A percentile compares a stretch with the other conserved stretches of the same genome.
phyloP scores from a whole-genome alignment of 768 basidiomycete genomes.

The Termitomyces sp. region DNA sequence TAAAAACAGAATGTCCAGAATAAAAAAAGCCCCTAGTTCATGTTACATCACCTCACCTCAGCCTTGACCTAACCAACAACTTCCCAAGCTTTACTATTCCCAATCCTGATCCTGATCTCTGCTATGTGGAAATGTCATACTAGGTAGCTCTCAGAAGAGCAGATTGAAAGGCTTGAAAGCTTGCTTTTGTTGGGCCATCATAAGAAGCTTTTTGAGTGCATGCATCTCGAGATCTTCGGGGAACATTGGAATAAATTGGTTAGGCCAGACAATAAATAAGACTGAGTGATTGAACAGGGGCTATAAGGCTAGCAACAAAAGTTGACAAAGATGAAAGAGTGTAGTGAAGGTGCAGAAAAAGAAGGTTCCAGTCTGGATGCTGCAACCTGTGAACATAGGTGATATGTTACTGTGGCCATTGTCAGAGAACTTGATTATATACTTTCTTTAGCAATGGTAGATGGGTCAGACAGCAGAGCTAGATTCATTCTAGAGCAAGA shows the following conservation, averaged over 20 bases:
- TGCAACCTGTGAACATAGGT: constrained; percentile 11
- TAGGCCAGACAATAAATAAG: constrained; percentile 56
- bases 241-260: constrained; percentile 53
- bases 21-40: no score
- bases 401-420: constrained; percentile 12
- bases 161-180: no score
- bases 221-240: constrained; percentile 71
- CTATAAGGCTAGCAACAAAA: constrained; percentile 5
- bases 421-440: constrained; percentile 10
- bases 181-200: no score
- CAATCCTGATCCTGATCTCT: no score
- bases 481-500: no score
- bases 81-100: no score
- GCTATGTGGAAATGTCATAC: no score
- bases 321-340: constrained; percentile 18
- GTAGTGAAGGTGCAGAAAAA: constrained; percentile 21
- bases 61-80: no score
- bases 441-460: constrained; percentile 1
- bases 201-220: constrained; percentile 68
- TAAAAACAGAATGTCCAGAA: no score
- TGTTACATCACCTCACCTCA: no score
- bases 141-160: no score
- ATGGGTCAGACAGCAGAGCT: neutral
- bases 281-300: constrained; percentile 54
- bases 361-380: constrained; percentile 4